phyloP scores from a whole-genome alignment of 768 basidiomycete genomes.

The Nidularia pulvinata region DNA sequence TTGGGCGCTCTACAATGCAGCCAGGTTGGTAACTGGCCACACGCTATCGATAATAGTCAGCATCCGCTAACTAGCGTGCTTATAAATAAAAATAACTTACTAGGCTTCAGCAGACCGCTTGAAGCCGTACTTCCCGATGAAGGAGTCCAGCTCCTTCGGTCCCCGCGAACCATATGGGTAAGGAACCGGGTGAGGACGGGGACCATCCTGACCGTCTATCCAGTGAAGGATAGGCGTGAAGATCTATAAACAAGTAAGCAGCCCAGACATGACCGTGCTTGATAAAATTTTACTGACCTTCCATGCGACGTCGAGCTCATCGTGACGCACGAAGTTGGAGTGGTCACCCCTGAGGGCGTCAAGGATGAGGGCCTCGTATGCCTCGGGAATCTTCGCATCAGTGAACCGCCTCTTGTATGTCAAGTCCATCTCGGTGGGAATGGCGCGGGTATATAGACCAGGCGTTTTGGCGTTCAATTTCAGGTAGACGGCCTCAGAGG shows the following conservation, averaged over 20 bases:
- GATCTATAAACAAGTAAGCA: slow-evolving; percentile 48
- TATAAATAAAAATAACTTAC: slow-evolving; percentile 44
- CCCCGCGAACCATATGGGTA: slow-evolving; percentile 97
- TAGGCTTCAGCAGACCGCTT: slow-evolving; percentile 67
- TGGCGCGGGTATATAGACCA: slow-evolving; percentile 85
- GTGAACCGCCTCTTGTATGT: slow-evolving; percentile 96
- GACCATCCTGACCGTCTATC: slow-evolving; percentile 82
- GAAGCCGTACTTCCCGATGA: slow-evolving; percentile 77
- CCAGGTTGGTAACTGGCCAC: slow-evolving; percentile 75
- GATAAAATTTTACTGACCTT: slow-evolving; percentile 54
- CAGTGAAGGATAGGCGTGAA: slow-evolving; percentile 95
- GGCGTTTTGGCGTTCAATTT: slow-evolving; percentile 97
- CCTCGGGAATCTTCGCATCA: slow-evolving; percentile 93
- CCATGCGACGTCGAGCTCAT: slow-evolving; percentile 98
- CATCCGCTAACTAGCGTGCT: too few relatives aligned
- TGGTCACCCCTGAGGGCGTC: slow-evolving; percentile 98
- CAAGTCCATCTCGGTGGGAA: slow-evolving; percentile 97
- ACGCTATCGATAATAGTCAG: slow-evolving; percentile 35
- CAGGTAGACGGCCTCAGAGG: slow-evolving; percentile 94
- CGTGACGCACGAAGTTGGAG: slow-evolving; percentile 98
- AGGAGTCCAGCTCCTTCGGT: slow-evolving; percentile 81
- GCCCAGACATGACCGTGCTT: not conserved
- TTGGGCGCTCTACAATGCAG: slow-evolving; percentile 38
- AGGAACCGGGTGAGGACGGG: slow-evolving; percentile 64
- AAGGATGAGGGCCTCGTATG: slow-evolving; percentile 93